Evolutionary conservation across 2,329 filamentous ascomycete species (phyloP).

Genomic region (Cytospora piceicola): DNA sequence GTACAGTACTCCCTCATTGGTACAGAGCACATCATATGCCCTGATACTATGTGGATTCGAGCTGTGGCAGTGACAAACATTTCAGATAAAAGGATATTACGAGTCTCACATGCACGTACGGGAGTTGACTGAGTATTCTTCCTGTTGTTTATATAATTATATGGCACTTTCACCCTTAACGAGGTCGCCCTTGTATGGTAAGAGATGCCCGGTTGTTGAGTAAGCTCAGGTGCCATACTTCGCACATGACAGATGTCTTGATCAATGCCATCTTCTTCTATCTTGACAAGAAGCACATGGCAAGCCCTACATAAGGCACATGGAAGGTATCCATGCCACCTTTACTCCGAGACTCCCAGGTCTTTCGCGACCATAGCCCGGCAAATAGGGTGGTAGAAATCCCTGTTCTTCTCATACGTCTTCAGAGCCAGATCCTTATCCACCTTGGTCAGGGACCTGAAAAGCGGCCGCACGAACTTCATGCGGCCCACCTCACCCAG

Average conservation of each 20-base stretch:
- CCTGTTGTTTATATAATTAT: too few relatives aligned
- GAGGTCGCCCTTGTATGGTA: not conserved
- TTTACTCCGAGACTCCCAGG: constrained; percentile 50
- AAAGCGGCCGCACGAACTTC: constrained; percentile 95
- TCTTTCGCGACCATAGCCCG: constrained; percentile 86
- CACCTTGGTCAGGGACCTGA: constrained; percentile 72
- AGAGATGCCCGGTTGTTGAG: too few relatives aligned
- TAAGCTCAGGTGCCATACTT: not conserved
- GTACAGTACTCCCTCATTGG: not conserved
- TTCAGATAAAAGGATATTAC: not conserved
- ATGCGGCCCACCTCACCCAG: constrained; percentile 86
- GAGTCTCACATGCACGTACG: too few relatives aligned
- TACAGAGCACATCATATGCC: not conserved
- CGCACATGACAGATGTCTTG: not conserved
- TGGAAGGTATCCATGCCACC: not conserved
- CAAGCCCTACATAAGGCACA: not conserved
- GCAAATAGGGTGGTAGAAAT: constrained; percentile 97
- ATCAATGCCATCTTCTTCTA: not conserved
- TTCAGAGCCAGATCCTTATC: constrained; percentile 74
- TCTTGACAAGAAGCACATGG: not conserved
- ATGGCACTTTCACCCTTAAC: not conserved
- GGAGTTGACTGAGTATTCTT: too few relatives aligned
- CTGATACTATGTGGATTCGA: not conserved
- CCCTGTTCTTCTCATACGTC: constrained; percentile 84
- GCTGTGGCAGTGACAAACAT: not conserved